Base-by-base conservation (phyloP, 2,329 filamentous ascomycete species). In the Ceratocystis albifundus region DNA sequence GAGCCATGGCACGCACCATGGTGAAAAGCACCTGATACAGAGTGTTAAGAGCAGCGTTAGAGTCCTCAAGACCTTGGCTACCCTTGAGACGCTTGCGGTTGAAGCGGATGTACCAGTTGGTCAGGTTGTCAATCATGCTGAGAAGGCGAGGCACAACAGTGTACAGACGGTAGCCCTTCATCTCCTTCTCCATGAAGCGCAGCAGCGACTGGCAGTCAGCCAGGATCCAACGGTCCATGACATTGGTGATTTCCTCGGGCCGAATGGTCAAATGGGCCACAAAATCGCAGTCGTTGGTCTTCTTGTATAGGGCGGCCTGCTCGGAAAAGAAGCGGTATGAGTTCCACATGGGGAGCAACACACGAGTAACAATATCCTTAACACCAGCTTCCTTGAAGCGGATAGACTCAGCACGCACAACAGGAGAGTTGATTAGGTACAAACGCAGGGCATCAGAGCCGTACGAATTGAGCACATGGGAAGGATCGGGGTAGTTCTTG, bases 161-260 rank as follows among this genome's bases (percentile, higher is more conserved):
- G 76, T 94, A 95, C 50, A 89, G 76, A 41, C 87, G 85, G 74
- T 88, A 88, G 5, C 79, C 86, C 64, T 82, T 81, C 93, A 97
- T 97, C 77, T 97, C 93, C 71, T 89, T 80, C 74, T 97, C 93
- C 65, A 96, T 90, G 73, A 94, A 96, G 72, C 91, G 86, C 67
- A 97, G 81, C 70, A 97, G 80, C 72, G 89, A 95, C 75, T 97
- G 93, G 72, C 89, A 95, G 71, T 88, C 90, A 68, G 93, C 93
- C 73, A 97, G 78, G 71, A 97, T 94, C 93, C 93, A 97, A 69
- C 87, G 84, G 74, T 97, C 93, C 88, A 97, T 96, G 67, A 96
- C 90, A 71, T 72, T 72, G 36, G 41, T 67, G 48, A 71, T 50
- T 28, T 69, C 63, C 1, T 65, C 64, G 6, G 63, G 65, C 25